Evolutionary conservation across 352 stramenopile genomes (phyloP).

Genomic region (Globisporangium cylindrosporum): DNA sequence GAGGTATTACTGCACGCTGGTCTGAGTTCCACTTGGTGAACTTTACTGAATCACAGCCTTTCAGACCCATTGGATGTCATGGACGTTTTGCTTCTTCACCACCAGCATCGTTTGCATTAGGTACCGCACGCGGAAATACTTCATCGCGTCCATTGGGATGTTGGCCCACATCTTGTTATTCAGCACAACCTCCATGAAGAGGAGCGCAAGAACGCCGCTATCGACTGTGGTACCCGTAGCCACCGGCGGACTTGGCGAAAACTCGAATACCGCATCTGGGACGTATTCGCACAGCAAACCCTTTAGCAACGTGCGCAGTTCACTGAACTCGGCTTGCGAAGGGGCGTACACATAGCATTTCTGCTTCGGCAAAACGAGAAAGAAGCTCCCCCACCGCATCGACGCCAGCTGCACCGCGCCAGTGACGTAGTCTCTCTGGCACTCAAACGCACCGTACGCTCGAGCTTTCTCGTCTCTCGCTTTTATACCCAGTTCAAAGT

Average conservation of each 20-base stretch:
- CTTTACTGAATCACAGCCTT: not conserved
- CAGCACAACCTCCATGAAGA: slow-evolving; percentile 12
- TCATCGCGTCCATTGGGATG: not conserved
- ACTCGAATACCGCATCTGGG: not conserved
- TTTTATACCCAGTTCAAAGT: not conserved
- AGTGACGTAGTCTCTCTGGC: not conserved
- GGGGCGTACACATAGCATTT: slow-evolving; percentile 5
- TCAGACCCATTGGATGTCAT: slow-evolving; percentile 13
- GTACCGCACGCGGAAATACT: slow-evolving; percentile 1
- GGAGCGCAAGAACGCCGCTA: slow-evolving; percentile 4
- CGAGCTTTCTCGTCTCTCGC: not conserved
- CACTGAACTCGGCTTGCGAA: not conserved
- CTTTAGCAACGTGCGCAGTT: not conserved
- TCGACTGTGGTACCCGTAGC: not conserved
- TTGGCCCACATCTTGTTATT: not conserved
- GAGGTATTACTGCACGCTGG: too few relatives aligned
- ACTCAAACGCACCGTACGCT: slow-evolving; percentile 6
- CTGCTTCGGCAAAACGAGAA: not conserved
- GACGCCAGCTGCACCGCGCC: slow-evolving; percentile 2
- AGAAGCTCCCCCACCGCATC: slow-evolving; percentile 3
- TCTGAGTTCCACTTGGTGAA: too few relatives aligned
- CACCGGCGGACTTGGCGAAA: not conserved
- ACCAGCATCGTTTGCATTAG: slow-evolving; percentile 3
- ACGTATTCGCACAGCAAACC: not conserved
- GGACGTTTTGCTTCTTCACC: slow-evolving; percentile 11